Conservation (phyloP, 257 asterid genomes). For the Fraxinus americana region DNA sequence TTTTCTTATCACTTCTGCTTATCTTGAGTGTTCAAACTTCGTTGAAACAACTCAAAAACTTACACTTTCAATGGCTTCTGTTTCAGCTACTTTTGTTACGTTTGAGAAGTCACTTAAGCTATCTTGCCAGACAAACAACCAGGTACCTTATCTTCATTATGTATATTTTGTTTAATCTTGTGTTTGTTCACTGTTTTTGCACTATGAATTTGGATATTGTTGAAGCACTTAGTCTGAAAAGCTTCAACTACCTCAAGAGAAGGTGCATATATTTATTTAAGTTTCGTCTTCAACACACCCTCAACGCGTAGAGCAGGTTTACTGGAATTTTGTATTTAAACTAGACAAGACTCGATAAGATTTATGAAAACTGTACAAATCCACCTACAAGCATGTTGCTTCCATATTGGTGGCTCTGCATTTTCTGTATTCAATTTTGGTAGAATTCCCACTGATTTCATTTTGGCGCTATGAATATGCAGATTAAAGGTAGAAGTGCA, state of each 20-base stretch:
- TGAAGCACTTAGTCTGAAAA: not conserved
- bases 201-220: not conserved
- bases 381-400: too few species aligned
- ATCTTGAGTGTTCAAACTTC: conserved; percentile 3
- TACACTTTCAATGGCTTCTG: conserved; percentile 48
- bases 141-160: conserved; percentile 29
- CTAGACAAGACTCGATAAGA: too few species aligned
- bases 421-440: too few species aligned
- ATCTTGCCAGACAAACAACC: conserved; percentile 29
- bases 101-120: conserved; percentile 35
- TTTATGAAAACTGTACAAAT: too few species aligned
- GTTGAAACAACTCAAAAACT: not conserved
- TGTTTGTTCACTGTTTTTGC: not conserved
- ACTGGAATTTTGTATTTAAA: too few species aligned
- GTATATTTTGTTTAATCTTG: not conserved
- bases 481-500: conserved; percentile 34
- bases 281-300: too few species aligned
- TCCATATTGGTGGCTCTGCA: too few species aligned
- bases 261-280: too few species aligned
- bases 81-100: conserved; percentile 53
- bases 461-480: conserved; percentile 18
- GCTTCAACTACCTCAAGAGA: not conserved
- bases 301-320: not conserved
- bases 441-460: not conserved
- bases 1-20: not conserved